A percentile compares a stretch with the other conserved stretches of the same genome.
Conservation (phyloP, 129 eudicot genomes). For the Helianthus tuberosus region DNA sequence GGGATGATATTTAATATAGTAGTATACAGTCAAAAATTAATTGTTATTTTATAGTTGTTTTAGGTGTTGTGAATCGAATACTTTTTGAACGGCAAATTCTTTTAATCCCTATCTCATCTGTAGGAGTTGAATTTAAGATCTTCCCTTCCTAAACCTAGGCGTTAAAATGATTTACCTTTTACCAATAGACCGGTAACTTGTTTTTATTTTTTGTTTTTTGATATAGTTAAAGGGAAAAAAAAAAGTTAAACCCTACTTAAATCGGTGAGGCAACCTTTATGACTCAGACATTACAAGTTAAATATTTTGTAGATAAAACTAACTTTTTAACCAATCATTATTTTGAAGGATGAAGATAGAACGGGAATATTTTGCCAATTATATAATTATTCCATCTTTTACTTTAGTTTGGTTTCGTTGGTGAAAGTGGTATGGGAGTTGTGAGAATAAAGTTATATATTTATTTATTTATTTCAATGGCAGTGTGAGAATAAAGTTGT, state of each 20-base stretch:
- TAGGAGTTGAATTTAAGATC: too few species aligned
- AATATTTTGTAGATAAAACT: slow-evolving; percentile 13
- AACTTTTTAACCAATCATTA: slow-evolving; percentile 18
- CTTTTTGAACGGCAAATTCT: too few species aligned
- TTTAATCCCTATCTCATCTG: too few species aligned
- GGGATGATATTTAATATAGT: too few species aligned
- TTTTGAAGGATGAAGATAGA: slow-evolving; percentile 2
- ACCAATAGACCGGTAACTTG: too few species aligned
- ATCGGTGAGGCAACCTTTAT: slow-evolving; percentile 26
- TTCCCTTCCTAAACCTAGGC: too few species aligned
- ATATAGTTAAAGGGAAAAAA: background rate
- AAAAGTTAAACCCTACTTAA: slow-evolving; percentile 1
- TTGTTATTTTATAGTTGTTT: background rate
- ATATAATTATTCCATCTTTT: slow-evolving; percentile 16
- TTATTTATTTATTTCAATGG: too few species aligned
- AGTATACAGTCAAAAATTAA: too few species aligned
- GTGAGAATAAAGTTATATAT: slow-evolving; percentile 2
- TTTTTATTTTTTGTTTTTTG: too few species aligned
- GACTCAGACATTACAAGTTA: slow-evolving; percentile 11
- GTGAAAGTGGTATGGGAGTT: slow-evolving; percentile 19
- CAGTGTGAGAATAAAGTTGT: background rate
- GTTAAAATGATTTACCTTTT: too few species aligned
- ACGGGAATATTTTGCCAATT: slow-evolving; percentile 17
- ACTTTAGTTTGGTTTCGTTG: slow-evolving; percentile 21
- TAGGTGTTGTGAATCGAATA: background rate